Base-by-base conservation (phyloP, 768 basidiomycete genomes). In the Suillus subaureus region DNA sequence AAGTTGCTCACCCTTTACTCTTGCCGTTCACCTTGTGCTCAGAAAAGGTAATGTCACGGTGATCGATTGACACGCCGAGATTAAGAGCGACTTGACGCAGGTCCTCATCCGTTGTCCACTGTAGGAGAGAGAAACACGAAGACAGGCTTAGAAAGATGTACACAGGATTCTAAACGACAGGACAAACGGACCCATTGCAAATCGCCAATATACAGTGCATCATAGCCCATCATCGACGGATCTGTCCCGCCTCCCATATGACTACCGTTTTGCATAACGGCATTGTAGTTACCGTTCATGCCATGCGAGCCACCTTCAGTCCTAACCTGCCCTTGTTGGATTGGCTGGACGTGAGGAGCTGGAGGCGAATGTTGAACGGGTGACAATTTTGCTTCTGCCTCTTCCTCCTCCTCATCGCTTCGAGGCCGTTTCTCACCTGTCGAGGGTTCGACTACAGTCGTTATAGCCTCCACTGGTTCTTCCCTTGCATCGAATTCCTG, bases 11-110 rank as follows among this genome's bases (percentile, higher is more conserved):
- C 96, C 97, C 97, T 83, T 98, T 99, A 78, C 94, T 96, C 80
- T 99, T 99, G 23, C 97, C 97, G 70, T 99, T 99, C 35, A 99
- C 97, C 79, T 99, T 99, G 78, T 99, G 97, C 79, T 99, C 97
- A 61, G 95, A 94, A 76, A 98, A 98, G 4, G 94, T 96, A 71
- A 99, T 91, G 71, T 97, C 92, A 71, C 88, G 89, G 75, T 92
- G 88, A 69, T 91, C 88, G 70, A 99, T 80, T 33, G 82, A 84
- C 61, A 96, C 83, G 23, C 90, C 90, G 40, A 92, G 80, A 64
- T 83, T 85, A 37, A 84, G 73, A 15, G 92, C 92, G 45, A 92
- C 87, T 75, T 90, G 86, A 56, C 94, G 88, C 65, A 99, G 76
- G 75, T 98, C 93, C 78, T 96, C 93, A 81, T 98, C 96, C 54